These are phyloP conservation scores for Neofusicoccum sp. DNA, from an alignment of 2,329 filamentous ascomycete genomes.

Conservation along the genomic window DNA sequence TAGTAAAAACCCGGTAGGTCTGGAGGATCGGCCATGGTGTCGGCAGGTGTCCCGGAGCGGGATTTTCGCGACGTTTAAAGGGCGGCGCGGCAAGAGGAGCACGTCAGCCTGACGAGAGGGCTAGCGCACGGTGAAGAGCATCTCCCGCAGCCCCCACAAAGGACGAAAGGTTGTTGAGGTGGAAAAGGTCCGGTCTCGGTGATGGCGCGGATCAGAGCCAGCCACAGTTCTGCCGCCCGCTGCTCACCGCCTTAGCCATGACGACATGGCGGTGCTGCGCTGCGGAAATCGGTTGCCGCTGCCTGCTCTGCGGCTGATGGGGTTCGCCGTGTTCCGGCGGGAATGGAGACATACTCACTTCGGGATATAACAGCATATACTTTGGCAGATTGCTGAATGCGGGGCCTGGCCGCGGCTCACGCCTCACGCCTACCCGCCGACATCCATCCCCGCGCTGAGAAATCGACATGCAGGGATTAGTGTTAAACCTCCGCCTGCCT, in stretches of 20 bases:
- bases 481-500: not conserved
- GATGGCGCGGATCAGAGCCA: conserved; percentile 11
- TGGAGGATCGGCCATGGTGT: not conserved
- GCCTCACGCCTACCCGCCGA: too few species aligned
- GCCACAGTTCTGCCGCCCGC: not conserved
- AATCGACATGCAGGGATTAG: not conserved
- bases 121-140: not conserved
- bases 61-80: not conserved
- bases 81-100: not conserved
- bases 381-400: too few species aligned
- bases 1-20: conserved; percentile 51
- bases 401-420: too few species aligned
- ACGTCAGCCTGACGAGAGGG: not conserved
- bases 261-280: not conserved
- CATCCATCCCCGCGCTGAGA: conserved; percentile 4
- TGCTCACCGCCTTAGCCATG: conserved; percentile 1
- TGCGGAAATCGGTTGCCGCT: conserved; percentile 4
- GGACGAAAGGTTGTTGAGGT: not conserved
- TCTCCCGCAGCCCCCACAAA: not conserved
- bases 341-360: too few species aligned
- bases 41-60: not conserved
- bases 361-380: too few species aligned
- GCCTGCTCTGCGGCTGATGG: too few species aligned
- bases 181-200: conserved; percentile 13
- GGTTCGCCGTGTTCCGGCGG: too few species aligned